Base-by-base conservation (phyloP, 2,329 filamentous ascomycete genomes). In the Aspergillus udagawae region DNA sequence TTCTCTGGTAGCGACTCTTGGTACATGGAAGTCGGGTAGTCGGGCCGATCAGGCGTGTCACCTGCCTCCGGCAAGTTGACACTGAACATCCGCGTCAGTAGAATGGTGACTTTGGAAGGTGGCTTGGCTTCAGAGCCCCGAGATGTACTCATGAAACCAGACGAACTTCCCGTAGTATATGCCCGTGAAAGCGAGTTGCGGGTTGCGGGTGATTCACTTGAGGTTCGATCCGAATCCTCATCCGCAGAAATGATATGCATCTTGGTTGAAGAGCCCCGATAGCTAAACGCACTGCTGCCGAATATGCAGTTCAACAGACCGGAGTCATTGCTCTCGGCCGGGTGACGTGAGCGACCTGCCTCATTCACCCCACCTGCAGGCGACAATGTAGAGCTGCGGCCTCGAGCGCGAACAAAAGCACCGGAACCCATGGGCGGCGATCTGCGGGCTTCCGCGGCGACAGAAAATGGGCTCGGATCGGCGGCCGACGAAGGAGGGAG, bases 1-100 rank as follows among this genome's bases (percentile, higher is more conserved):
- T 66, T 60, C 35, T 75, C 70, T 4, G 69, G 67, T 44, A 72
- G 62, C 12, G 69, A 69, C 38, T 73, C 73, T 25, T 71, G 65
- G 32, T 70, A 67, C 9, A 73, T 60, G 4, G 69, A 66, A 52
- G 60, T 65, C n/a, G 67, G 60, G 51, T 67, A 60, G 29, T 76
- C 73, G 14, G 67, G 59, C 17, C 65, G 56, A 27, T 78, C 76
- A 42, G 72, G 61, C 63, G 68, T 51, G 27, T 74, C 75, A 10
- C 69, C 69, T 7, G 75, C 74, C 41, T 82, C 81, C 2, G 80
- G 77, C 2, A 83, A 68, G 51, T 79, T 78, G 55, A 85, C 80
- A n/a, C 81, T 80, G 66, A 86, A 86, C 73, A 84, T 80, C 55
- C 82, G 77, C 5, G 83, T 85, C 54, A 85, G 77, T 51, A 85